Evolutionary conservation across 2,329 filamentous ascomycete species (phyloP).

Genomic region (Fusarium solani-melongenae): DNA sequence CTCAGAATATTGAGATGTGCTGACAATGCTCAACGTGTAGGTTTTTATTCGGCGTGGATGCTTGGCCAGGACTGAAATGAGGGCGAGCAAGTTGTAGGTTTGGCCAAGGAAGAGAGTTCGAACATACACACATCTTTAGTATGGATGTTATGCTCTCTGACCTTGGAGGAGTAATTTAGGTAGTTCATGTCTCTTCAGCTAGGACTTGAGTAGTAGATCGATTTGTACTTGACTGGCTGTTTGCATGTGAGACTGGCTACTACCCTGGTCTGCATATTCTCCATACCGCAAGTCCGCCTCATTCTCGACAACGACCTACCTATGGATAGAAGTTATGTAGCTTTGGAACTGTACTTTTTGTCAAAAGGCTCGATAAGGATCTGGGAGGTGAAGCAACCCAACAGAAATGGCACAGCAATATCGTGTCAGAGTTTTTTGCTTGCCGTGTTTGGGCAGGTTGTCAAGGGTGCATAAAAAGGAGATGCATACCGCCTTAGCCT

Average conservation of each 20-base stretch:
- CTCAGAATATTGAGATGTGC: background rate
- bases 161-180: background rate
- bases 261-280: background rate
- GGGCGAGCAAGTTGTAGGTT: background rate
- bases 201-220: background rate
- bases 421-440: background rate
- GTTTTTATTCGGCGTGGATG: background rate
- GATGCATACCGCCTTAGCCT: background rate
- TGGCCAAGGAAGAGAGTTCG: background rate
- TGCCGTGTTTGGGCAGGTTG: background rate
- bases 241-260: background rate
- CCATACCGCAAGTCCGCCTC: background rate
- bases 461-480: background rate
- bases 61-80: background rate
- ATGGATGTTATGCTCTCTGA: background rate
- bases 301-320: background rate
- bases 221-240: background rate
- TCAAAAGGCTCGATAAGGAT: background rate
- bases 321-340: background rate
- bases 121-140: background rate
- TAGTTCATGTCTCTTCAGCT: background rate
- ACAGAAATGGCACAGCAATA: background rate
- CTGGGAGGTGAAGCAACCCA: background rate
- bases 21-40: background rate
- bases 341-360: background rate